Evolutionary conservation across 345 rosid species (phyloP).

Genomic region (Gossypium anomalum): DNA sequence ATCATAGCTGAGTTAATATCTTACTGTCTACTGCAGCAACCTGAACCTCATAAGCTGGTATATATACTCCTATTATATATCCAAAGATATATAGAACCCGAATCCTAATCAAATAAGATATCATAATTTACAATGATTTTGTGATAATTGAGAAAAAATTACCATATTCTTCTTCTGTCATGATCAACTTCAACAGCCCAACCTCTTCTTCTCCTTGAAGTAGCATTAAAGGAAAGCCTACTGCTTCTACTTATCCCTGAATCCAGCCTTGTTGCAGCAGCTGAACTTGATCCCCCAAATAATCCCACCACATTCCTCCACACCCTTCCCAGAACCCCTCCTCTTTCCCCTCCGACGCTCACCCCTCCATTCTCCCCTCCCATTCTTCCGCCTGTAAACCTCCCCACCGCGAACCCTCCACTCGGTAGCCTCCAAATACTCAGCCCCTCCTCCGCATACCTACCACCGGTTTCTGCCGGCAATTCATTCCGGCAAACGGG

Average conservation of each 20-base stretch:
- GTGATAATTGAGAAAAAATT: neutral
- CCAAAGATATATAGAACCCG: too few species aligned
- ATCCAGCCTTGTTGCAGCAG: conserved; percentile 20
- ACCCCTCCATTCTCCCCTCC: conserved; percentile 47
- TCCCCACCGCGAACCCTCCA: conserved; percentile 93
- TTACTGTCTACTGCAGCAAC: too few species aligned
- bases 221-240: conserved; percentile 16
- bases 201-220: conserved; percentile 31
- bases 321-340: conserved; percentile 45
- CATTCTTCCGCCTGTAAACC: conserved; percentile 68
- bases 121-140: too few species aligned
- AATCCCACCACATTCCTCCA: conserved; percentile 46
- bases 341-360: conserved; percentile 35
- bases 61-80: too few species aligned
- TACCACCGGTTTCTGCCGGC: conserved; percentile 25
- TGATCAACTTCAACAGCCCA: conserved; percentile 24
- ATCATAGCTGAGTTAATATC: neutral
- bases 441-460: conserved; percentile 37
- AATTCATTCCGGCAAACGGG: conserved; percentile 92
- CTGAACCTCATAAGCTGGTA: too few species aligned
- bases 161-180: conserved; percentile 23
- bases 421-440: conserved; percentile 95
- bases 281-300: conserved; percentile 34
- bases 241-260: conserved; percentile 24
- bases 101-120: too few species aligned